These are phyloP conservation scores for Sclerotinia trifoliorum DNA, from an alignment of 2,329 filamentous ascomycete species.

Conservation along the genomic window DNA sequence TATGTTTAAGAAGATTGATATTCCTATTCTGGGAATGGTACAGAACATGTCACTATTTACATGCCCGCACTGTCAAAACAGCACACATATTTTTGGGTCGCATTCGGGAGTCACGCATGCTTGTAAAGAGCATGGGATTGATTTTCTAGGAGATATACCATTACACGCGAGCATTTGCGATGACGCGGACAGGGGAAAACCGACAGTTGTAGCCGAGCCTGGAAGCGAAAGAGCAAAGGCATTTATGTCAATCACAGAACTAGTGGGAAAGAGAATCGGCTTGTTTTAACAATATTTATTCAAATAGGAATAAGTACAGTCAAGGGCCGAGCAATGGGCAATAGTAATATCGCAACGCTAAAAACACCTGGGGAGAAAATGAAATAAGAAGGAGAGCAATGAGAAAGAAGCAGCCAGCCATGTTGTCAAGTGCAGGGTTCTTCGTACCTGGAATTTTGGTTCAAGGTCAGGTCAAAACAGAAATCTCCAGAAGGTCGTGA, in stretches of 20 bases:
- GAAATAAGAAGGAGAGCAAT: not conserved
- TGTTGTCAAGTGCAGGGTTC: not conserved
- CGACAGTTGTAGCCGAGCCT: conserved; percentile 86
- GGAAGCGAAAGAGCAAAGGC: conserved; percentile 67
- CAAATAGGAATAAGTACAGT: not conserved
- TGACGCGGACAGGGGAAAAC: conserved; percentile 82
- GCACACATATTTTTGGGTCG: conserved; percentile 73
- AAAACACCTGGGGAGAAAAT: not conserved
- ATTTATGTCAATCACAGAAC: conserved; percentile 69
- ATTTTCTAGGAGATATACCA: conserved; percentile 86
- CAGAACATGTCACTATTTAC: conserved; percentile 88
- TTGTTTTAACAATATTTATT: conserved; percentile 27
- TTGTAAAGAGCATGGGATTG: conserved; percentile 69
- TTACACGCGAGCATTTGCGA: conserved; percentile 83
- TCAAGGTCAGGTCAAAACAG: conserved; percentile 13
- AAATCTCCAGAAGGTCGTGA: not conserved
- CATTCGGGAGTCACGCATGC: conserved; percentile 63
- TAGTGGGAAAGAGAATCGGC: conserved; percentile 42
- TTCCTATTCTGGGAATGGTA: conserved; percentile 77
- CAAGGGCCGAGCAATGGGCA: not conserved
- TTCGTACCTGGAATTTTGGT: conserved; percentile 17
- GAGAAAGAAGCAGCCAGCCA: not conserved
- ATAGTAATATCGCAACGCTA: not conserved
- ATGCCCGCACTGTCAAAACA: conserved; percentile 73
- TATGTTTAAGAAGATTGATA: conserved; percentile 82